Evolutionary conservation across 768 basidiomycete genomes (phyloP).

Genomic region (Mycena amicta): DNA sequence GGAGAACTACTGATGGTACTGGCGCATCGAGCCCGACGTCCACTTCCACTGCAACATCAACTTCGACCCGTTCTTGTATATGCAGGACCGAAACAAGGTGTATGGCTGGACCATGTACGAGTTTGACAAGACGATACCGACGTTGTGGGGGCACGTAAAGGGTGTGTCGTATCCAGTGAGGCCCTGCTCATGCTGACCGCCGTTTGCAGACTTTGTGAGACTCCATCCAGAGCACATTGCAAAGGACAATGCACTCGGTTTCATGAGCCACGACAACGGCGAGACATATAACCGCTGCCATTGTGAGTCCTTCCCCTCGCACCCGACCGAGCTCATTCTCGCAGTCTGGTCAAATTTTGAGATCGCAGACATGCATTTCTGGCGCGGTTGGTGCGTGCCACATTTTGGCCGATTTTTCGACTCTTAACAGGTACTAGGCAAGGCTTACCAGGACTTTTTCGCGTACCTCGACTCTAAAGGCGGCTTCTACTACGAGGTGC

Average conservation of each 20-base stretch:
- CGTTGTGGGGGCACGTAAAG: slow-evolving; percentile 71
- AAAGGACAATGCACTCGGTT: slow-evolving; percentile 60
- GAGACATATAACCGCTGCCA: slow-evolving; percentile 74
- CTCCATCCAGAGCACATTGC: slow-evolving; percentile 58
- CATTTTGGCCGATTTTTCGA: too few relatives aligned
- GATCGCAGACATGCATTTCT: slow-evolving; percentile 67
- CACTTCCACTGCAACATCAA: slow-evolving; percentile 75
- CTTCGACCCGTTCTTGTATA: slow-evolving; percentile 69
- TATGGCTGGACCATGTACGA: slow-evolving; percentile 80
- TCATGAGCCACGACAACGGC: slow-evolving; percentile 52
- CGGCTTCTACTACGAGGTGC: slow-evolving; percentile 71
- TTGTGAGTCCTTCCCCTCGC: slow-evolving; percentile 43
- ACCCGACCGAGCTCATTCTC: background rate
- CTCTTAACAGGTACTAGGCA: too few relatives aligned
- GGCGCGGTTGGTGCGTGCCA: too few relatives aligned
- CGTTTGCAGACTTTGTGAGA: slow-evolving; percentile 51
- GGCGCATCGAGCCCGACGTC: slow-evolving; percentile 80
- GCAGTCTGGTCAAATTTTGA: slow-evolving; percentile 71
- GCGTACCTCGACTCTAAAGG: slow-evolving; percentile 61
- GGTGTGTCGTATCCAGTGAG: slow-evolving; percentile 38
- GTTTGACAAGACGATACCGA: slow-evolving; percentile 72
- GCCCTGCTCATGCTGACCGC: background rate
- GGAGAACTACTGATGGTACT: slow-evolving; percentile 73
- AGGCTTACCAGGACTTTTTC: slow-evolving; percentile 71
- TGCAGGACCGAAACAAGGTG: slow-evolving; percentile 69